Evolutionary conservation across 192 early-diverging fungal genomes (phyloP), one percentile per base, ranked within the genome.

Genomic region (Allomyces macrogynus): DNA sequence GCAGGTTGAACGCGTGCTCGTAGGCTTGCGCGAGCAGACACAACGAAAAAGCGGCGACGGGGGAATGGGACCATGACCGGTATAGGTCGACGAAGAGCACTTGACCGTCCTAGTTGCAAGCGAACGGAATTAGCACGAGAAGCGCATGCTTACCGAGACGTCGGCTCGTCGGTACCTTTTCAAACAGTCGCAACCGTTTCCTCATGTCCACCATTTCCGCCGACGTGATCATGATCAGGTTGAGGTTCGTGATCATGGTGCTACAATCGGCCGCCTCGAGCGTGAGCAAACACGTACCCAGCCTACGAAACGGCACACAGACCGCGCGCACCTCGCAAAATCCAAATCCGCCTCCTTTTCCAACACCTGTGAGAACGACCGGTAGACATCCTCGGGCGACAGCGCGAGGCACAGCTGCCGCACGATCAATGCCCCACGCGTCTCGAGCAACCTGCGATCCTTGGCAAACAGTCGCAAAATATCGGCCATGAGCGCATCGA

Each of bases 171-270:
- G n/a, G n/a, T n/a, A n/a, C 26, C 49, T n/a, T 14, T 2, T 57
- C 49, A 14, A 57, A 57, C 4, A n/a, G 3, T 4, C 49, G 49
- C 22, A 99, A 67, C 23, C 87, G 73, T 44, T 85, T 78, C 23
- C 97, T 74, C 63, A 99, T 71, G 49, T 87, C 86, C 9, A 83
- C 76, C 10, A 95, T 75, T 68, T 99, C 97, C 1, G 93, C 88
- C 0, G 95, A 86, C 1, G 97, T 99, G 24, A 97, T 88, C 16
- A 99, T 75, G 60, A 99, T 95, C 64, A 93, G 87, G 74, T 93
- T 95, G 63, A 99, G 75, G 62, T 95, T 94, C 75, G 97, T 93
- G 4, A 99, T 90, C 94, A 99, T 99, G 5, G 72, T 94, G 89
- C 79, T 86, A 63, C 5, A 61, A 42, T 63, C 23, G 57, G 18